phyloP scores from a whole-genome alignment of 331 rosid genomes.

The Prunus yedoensis region DNA sequence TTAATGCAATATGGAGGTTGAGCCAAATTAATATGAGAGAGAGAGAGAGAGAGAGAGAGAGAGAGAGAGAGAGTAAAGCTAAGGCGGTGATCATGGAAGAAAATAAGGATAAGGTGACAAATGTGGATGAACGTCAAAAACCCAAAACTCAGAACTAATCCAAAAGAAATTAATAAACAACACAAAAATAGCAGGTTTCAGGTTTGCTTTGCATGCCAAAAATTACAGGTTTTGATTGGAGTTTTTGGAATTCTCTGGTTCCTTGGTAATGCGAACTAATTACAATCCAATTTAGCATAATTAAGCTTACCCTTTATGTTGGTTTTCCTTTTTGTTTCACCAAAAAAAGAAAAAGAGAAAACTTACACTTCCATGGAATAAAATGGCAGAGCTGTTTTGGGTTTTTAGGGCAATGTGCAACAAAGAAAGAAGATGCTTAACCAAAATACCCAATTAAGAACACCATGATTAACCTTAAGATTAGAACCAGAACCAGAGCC shows the following conservation, averaged over 20 bases:
- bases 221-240: not conserved
- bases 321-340: not conserved
- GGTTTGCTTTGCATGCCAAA: not conserved
- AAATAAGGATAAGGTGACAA: conserved; percentile 44
- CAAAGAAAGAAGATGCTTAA: no score
- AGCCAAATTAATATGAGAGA: conserved; percentile 36
- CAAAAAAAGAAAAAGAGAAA: not conserved
- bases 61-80: not conserved
- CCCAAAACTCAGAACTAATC: not conserved
- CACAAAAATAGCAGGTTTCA: not conserved
- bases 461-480: not conserved
- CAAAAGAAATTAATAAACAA: conserved; percentile 10
- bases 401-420: not conserved
- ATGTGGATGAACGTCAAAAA: conserved; percentile 24
- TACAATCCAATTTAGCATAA: not conserved
- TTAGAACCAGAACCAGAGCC: not conserved
- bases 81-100: conserved; percentile 39
- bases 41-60: not conserved
- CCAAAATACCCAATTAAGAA: not conserved
- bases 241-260: not conserved
- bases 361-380: not conserved
- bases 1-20: conserved; percentile 10
- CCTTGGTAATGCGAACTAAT: not conserved
- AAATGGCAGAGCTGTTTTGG: not conserved
- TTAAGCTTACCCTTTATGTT: not conserved